Base-by-base conservation (phyloP, 208 protist genomes). In the Wallacemonas collosoma region DNA sequence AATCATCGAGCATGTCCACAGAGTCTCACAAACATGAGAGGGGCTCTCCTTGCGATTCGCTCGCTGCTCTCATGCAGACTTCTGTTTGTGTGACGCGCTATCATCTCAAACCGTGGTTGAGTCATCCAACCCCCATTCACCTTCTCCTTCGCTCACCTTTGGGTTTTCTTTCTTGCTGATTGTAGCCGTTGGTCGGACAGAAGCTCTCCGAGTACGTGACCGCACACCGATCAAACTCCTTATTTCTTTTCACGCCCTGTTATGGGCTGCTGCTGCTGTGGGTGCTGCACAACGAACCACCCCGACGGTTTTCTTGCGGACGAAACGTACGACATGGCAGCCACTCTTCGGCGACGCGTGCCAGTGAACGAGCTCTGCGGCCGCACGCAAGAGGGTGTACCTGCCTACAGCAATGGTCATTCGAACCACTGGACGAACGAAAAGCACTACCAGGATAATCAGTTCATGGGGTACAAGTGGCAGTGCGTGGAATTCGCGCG, bases 401-500 rank as follows among this genome's bases (percentile, higher is more conserved):
- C 82, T 0, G 83, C 88, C 53, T 93, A 87, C 80, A 93, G 90
- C 77, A 95, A 95, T 70, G 82, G 79, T 60, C 61, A 79, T 43
- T 68, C 62, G 56, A 83, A 69, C 62, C 79, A 73, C 55, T 92
- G 85, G 76, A 85, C 79, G 0, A 68, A 72, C 45, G 63, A 45
- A 41, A 81, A 86, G 62, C 73, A 89, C 73, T 87, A 79, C 64
- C 41, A 62, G 17, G 76, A 86, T 40, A 71, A 79, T 48, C 66
- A 86, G 51, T 95, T 91, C 72, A 92, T 89, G 81, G 90, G 90
- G 14, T 93, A 91, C 67, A 82, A 89, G 70, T 95, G 90, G 88
- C 90, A 95, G 83, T 95, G 90, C 71, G 90, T 95, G 2, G 88
- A 95, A 77, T 95, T 92, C 68, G 88, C 88, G 39, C 82, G 90